A percentile compares a stretch with the other conserved stretches of the same genome.
phyloP scores from a whole-genome alignment of 805 yeast genomes.

The Schwanniomyces sp. region DNA sequence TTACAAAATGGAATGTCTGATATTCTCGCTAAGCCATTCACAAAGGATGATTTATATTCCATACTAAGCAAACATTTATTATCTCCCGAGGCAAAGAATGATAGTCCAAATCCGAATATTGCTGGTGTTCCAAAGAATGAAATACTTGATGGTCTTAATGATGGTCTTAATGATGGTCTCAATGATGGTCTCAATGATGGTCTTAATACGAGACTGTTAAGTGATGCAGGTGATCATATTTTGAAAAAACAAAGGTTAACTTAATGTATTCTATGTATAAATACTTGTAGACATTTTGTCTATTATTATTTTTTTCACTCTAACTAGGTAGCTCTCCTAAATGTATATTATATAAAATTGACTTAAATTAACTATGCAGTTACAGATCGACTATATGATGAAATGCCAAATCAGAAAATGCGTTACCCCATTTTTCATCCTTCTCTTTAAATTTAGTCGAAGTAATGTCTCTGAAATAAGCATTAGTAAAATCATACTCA shows the following conservation, averaged over 20 bases:
- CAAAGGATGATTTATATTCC: slow-evolving; percentile 77
- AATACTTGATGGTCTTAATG: not conserved
- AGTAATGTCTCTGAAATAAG: slow-evolving; percentile 29
- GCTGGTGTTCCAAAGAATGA: slow-evolving; percentile 5
- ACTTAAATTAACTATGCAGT: not conserved
- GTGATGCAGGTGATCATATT: slow-evolving; percentile 9
- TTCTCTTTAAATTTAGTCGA: slow-evolving; percentile 18
- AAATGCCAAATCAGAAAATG: slow-evolving; percentile 53
- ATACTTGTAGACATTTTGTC: not conserved
- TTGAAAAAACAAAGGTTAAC: slow-evolving; percentile 21
- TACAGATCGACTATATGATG: slow-evolving; percentile 35
- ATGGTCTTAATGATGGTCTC: not conserved
- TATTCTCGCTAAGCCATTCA: slow-evolving; percentile 90
- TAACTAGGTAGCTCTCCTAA: not conserved
- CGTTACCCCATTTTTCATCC: slow-evolving; percentile 47
- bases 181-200: not conserved
- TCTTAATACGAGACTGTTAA: not conserved
- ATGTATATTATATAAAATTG: not conserved
- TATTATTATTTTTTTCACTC: not conserved
- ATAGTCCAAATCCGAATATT: slow-evolving; percentile 3
- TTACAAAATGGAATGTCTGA: slow-evolving; percentile 89
- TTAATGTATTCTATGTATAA: slow-evolving; percentile 2
- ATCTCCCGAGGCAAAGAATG: slow-evolving; percentile 23
- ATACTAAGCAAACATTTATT: slow-evolving; percentile 75
- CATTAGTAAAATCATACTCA: slow-evolving; percentile 24